These are phyloP conservation scores for Trifolium dubium DNA, from an alignment of 306 rosid species.

Conservation along the genomic window DNA sequence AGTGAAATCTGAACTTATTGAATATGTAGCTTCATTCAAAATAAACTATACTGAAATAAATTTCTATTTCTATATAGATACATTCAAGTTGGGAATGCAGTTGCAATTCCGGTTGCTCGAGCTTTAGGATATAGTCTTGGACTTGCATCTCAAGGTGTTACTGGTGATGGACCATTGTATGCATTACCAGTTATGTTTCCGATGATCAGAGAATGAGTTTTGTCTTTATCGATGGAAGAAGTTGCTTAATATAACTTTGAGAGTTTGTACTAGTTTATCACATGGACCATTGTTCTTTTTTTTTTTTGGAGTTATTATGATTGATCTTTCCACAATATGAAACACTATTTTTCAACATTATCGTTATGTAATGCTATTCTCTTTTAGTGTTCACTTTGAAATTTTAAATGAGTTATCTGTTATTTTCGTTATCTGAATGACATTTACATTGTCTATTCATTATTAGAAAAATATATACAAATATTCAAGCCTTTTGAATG, in stretches of 20 bases:
- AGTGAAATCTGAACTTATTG: background rate
- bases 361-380: no score
- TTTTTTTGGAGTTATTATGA: no score
- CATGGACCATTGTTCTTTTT: no score
- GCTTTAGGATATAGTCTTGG: constrained; percentile 78
- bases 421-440: no score
- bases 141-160: constrained; percentile 56
- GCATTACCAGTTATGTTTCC: constrained; percentile 63
- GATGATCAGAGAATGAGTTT: constrained; percentile 36
- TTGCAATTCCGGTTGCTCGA: constrained; percentile 81
- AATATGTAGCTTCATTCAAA: background rate
- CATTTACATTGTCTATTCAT: no score
- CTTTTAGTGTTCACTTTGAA: no score
- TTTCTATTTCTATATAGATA: constrained; percentile 53
- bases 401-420: no score
- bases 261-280: background rate
- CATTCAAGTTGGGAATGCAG: constrained; percentile 91
- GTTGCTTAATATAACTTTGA: constrained; percentile 28
- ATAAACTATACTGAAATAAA: background rate
- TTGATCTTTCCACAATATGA: background rate
- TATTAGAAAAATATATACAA: no score
- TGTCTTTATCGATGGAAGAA: constrained; percentile 54
- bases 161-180: constrained; percentile 38
- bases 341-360: background rate
- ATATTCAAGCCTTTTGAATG: no score